Conservation (phyloP, 768 basidiomycete genomes). For the Calvatia gigantea region DNA sequence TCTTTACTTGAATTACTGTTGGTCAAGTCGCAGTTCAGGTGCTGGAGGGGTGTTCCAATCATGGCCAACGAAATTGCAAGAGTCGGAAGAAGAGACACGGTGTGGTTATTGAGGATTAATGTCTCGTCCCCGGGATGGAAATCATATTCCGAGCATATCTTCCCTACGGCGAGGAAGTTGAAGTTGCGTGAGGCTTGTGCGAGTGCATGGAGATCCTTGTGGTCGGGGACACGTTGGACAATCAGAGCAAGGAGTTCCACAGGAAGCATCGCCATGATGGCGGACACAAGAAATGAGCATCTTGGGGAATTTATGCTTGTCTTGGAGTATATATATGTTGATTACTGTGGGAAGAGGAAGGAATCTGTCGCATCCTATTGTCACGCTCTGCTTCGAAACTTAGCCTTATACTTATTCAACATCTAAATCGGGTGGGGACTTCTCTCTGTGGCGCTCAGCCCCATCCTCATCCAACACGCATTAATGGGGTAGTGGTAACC, state of each 20-base stretch:
- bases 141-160: conserved; percentile 3
- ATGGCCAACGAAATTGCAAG: conserved; percentile 8
- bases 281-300: neutral
- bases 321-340: neutral
- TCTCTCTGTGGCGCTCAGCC: neutral
- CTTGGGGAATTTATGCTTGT: neutral
- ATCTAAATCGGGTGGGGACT: neutral
- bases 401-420: neutral
- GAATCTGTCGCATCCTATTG: neutral
- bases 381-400: neutral
- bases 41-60: neutral
- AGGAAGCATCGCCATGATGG: neutral
- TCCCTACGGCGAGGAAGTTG: conserved; percentile 6
- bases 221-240: neutral
- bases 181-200: conserved; percentile 10
- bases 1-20: neutral
- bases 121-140: neutral
- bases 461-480: neutral
- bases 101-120: neutral
- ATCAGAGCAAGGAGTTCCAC: conserved; percentile 3
- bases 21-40: conserved; percentile 12
- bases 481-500: conserved; percentile 10
- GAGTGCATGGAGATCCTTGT: neutral
- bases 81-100: neutral
- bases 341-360: neutral